These are phyloP conservation scores for Colletotrichum gloeosporioides DNA, from an alignment of 2,329 filamentous ascomycete species.

Conservation along the genomic window DNA sequence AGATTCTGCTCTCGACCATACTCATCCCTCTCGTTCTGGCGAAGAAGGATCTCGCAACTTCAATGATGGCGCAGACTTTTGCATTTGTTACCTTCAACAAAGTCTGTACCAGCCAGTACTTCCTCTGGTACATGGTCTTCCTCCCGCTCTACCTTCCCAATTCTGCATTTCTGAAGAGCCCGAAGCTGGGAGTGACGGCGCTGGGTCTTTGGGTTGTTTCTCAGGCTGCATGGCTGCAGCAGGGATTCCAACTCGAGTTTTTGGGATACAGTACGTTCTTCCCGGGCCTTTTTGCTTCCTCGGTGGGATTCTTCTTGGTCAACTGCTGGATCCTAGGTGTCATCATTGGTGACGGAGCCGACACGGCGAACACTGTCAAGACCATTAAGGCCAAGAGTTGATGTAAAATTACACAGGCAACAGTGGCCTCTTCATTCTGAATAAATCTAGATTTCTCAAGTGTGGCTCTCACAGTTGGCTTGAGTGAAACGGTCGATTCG, in stretches of 20 bases:
- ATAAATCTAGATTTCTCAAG: neutral
- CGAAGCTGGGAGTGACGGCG: slow-evolving; percentile 67
- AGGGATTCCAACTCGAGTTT: slow-evolving; percentile 79
- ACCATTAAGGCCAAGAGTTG: neutral
- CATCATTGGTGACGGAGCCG: slow-evolving; percentile 70
- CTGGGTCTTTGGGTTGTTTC: slow-evolving; percentile 75
- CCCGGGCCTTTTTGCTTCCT: slow-evolving; percentile 80
- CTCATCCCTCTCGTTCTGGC: slow-evolving; percentile 78
- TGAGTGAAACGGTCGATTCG: neutral
- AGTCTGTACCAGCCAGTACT: slow-evolving; percentile 99
- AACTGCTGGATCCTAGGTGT: slow-evolving; percentile 89
- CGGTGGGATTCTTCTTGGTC: slow-evolving; percentile 79
- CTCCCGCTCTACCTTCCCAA: slow-evolving; percentile 87
- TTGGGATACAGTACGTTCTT: slow-evolving; percentile 83
- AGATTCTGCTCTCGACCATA: slow-evolving; percentile 80
- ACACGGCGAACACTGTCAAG: neutral
- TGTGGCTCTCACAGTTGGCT: neutral
- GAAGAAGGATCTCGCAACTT: slow-evolving; percentile 79
- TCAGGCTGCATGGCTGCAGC: slow-evolving; percentile 79
- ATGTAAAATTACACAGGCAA: neutral
- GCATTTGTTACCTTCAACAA: slow-evolving; percentile 99
- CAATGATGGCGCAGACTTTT: slow-evolving; percentile 95
- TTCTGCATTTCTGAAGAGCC: slow-evolving; percentile 72
- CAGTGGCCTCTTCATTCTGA: neutral
- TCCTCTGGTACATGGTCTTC: slow-evolving; percentile 97